These are phyloP conservation scores for Mycothermus thermophilus DNA, from an alignment of 495 filamentous ascomycete genomes.

Conservation along the genomic window DNA sequence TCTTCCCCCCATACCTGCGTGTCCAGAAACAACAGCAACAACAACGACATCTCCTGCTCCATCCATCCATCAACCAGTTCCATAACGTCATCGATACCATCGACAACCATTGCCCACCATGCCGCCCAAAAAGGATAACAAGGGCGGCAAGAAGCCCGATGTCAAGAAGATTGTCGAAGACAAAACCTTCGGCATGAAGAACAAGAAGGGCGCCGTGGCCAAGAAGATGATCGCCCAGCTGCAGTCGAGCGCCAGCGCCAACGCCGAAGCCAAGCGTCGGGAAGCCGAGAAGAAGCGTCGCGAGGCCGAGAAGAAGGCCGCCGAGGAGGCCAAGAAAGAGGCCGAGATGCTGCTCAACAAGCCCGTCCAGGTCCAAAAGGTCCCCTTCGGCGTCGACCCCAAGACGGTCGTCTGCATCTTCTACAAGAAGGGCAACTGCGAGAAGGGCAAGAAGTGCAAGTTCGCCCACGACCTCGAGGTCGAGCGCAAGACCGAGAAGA, in stretches of 20 bases:
- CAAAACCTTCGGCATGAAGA: constrained; percentile 99
- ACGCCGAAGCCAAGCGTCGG: constrained; percentile 72
- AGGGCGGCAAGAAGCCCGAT: constrained; percentile 39
- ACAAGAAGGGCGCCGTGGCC: constrained; percentile 88
- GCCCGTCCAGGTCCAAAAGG: constrained; percentile 88
- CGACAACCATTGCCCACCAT: constrained; percentile 39
- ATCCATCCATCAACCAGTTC: too few relatives aligned
- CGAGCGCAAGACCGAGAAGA: constrained; percentile 86
- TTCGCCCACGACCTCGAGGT: constrained; percentile 85
- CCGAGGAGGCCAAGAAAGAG: constrained; percentile 65
- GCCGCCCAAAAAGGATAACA: constrained; percentile 78
- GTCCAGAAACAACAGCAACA: not conserved
- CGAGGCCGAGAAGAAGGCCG: constrained; percentile 69
- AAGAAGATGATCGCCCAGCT: constrained; percentile 81
- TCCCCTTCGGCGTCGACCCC: constrained; percentile 93
- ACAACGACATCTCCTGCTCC: not conserved
- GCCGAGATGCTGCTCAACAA: constrained; percentile 79
- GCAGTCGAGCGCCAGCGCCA: constrained; percentile 55
- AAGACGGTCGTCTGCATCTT: constrained; percentile 97
- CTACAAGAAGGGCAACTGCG: constrained; percentile 91
- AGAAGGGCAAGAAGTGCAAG: constrained; percentile 96
- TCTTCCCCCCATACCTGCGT: too few relatives aligned
- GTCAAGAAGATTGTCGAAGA: constrained; percentile 63
- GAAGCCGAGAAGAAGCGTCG: constrained; percentile 76
- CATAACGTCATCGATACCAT: not conserved